phyloP scores from a whole-genome alignment of 2,329 filamentous ascomycete genomes.

The Venturia nashicola region DNA sequence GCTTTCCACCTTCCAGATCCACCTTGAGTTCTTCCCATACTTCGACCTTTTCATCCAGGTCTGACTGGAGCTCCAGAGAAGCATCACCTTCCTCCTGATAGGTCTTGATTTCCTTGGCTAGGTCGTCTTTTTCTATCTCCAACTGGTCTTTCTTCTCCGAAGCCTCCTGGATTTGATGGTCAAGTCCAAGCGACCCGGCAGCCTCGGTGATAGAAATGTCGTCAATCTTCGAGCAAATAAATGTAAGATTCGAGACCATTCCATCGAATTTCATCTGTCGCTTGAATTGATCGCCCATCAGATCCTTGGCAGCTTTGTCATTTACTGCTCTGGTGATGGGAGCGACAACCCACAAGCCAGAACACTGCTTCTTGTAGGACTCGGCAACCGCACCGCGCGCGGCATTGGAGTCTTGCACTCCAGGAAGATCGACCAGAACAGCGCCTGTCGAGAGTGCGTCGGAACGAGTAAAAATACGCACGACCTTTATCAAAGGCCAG shows the following conservation, averaged over 20 bases:
- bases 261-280: conserved; percentile 49
- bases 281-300: conserved; percentile 46
- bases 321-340: conserved; percentile 49
- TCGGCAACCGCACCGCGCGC: conserved; percentile 46
- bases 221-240: conserved; percentile 53
- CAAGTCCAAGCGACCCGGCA: conserved; percentile 24
- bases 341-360: conserved; percentile 49
- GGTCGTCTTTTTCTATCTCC: conserved; percentile 13
- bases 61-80: conserved; percentile 22
- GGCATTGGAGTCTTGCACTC: conserved; percentile 47
- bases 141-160: conserved; percentile 14
- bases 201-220: conserved; percentile 42
- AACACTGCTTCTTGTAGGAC: conserved; percentile 48
- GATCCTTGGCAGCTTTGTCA: conserved; percentile 43
- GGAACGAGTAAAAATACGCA: conserved; percentile 40
- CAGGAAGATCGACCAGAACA: conserved; percentile 45
- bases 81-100: conserved; percentile 19
- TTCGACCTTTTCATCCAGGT: conserved; percentile 31
- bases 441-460: conserved; percentile 40
- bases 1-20: conserved; percentile 28
- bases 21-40: conserved; percentile 31
- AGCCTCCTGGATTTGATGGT: conserved; percentile 19
- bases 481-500: conserved; percentile 43
- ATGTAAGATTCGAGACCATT: conserved; percentile 40
- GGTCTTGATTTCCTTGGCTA: conserved; percentile 13